Conservation (phyloP, 306 rosid genomes). For the Prosopis cineraria region DNA sequence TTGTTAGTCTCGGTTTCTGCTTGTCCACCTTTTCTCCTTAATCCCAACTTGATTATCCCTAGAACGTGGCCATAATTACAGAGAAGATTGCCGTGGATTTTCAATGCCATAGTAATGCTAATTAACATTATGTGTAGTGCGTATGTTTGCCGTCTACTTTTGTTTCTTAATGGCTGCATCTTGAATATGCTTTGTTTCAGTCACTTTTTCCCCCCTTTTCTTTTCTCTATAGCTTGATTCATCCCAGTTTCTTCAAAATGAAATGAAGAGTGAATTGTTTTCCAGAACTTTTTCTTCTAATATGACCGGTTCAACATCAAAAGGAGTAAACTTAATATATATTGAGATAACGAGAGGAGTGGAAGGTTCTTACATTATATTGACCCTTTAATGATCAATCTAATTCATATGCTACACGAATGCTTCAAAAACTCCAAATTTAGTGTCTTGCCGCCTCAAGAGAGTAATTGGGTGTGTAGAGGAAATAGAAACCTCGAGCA, state of each 20-base stretch:
- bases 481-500: too few relatives aligned
- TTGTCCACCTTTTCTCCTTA: too few relatives aligned
- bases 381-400: too few relatives aligned
- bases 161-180: conserved; percentile 1
- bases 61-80: conserved; percentile 58
- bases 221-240: conserved; percentile 29
- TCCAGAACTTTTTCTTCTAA: too few relatives aligned
- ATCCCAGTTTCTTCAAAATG: not conserved
- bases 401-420: too few relatives aligned
- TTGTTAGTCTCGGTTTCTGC: conserved; percentile 68
- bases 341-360: too few relatives aligned
- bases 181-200: not conserved
- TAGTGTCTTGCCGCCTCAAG: too few relatives aligned
- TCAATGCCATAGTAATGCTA: conserved; percentile 36
- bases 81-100: conserved; percentile 47
- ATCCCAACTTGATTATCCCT: conserved; percentile 78
- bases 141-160: not conserved
- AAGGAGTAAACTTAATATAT: not conserved
- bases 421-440: too few relatives aligned
- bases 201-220: not conserved
- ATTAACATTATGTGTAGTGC: conserved; percentile 12
- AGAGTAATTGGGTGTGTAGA: too few relatives aligned
- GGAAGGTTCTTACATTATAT: too few relatives aligned
- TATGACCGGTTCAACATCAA: not conserved
- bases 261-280: conserved; percentile 20